Conservation (phyloP, 495 filamentous ascomycete genomes). For the Lepraria neglecta region DNA sequence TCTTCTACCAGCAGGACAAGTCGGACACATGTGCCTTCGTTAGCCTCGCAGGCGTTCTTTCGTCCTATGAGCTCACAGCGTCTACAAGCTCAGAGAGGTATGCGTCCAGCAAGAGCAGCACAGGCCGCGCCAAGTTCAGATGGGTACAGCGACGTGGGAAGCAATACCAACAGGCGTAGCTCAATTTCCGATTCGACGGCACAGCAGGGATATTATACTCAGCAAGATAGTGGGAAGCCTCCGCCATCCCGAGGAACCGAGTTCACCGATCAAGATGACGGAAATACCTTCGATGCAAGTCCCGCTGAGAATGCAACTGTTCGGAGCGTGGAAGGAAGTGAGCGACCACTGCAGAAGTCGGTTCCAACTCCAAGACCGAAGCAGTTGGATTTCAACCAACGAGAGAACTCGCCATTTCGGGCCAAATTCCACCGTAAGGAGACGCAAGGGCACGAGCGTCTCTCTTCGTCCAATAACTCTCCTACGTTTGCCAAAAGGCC, state of each 20-base stretch:
- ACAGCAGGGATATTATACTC: conserved; percentile 36
- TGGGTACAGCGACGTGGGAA: conserved; percentile 39
- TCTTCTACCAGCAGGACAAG: conserved; percentile 69
- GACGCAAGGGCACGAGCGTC: conserved; percentile 62
- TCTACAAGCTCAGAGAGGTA: conserved; percentile 80
- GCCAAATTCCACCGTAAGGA: conserved; percentile 56
- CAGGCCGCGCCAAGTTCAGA: conserved; percentile 39
- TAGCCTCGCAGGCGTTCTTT: conserved; percentile 88
- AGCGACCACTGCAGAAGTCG: conserved; percentile 60
- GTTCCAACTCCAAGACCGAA: conserved; percentile 45
- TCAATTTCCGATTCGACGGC: conserved; percentile 44
- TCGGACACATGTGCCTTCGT: conserved; percentile 80
- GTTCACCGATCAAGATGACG: conserved; percentile 60
- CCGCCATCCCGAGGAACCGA: conserved; percentile 76
- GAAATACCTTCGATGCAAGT: conserved; percentile 66
- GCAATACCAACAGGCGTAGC: conserved; percentile 43
- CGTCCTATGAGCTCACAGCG: conserved; percentile 94
- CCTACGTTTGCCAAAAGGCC: conserved; percentile 42
- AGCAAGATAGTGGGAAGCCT: conserved; percentile 49
- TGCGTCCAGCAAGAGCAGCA: conserved; percentile 44
- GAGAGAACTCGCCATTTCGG: conserved; percentile 55
- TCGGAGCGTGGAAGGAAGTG: conserved; percentile 65
- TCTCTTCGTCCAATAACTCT: conserved; percentile 70
- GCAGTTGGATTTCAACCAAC: conserved; percentile 52
- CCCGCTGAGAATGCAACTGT: conserved; percentile 60